Percentiles rank a stretch among this genome's conserved stretches.
phyloP scores from a whole-genome alignment of 495 filamentous ascomycete genomes.

The Neurospora sp. region DNA sequence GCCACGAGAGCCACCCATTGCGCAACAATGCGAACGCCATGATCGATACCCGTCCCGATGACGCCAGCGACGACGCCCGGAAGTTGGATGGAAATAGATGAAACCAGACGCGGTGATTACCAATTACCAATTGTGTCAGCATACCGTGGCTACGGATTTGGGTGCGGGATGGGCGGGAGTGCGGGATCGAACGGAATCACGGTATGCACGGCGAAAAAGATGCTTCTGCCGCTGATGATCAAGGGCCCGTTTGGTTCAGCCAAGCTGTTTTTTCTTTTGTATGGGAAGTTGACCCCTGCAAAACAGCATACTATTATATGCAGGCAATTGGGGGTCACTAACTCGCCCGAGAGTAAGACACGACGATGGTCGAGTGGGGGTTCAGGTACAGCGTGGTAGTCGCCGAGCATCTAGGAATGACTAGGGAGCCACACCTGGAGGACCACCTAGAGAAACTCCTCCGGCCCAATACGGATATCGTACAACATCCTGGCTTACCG shows the following conservation, averaged over 20 bases:
- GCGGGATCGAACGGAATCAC: not conserved
- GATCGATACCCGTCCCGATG: not conserved
- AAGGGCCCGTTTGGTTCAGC: not conserved
- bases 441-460: not conserved
- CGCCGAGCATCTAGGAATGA: not conserved
- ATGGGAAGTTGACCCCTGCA: too few relatives aligned
- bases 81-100: not conserved
- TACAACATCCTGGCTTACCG: constrained; percentile 1
- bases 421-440: not conserved
- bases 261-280: too few relatives aligned
- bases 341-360: not conserved
- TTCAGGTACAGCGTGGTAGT: not conserved
- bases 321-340: not conserved
- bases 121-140: not conserved
- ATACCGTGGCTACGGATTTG: not conserved
- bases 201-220: not conserved
- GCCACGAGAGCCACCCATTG: not conserved
- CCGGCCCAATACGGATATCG: not conserved
- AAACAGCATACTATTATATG: too few relatives aligned
- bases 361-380: not conserved
- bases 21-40: not conserved
- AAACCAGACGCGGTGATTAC: not conserved
- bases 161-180: not conserved
- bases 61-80: not conserved
- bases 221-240: not conserved